Evolutionary conservation across 768 basidiomycete species (phyloP).

Genomic region (Cyclocybe aegerita): DNA sequence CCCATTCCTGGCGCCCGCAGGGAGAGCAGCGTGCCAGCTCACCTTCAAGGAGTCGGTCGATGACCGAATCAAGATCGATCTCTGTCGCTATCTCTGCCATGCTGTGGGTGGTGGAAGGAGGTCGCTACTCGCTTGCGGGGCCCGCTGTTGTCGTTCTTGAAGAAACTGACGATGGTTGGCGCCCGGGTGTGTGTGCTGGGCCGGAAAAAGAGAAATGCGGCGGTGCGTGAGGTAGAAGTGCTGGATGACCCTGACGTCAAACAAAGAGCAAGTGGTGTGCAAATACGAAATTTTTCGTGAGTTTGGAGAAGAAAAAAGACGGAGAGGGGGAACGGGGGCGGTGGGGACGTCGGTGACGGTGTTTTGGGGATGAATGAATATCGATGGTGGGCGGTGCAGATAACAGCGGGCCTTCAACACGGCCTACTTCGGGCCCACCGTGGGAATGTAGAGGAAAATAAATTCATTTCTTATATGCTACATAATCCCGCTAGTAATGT

Average conservation of each 20-base stretch:
- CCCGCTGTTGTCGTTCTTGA: constrained; percentile 7
- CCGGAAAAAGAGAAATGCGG: constrained; percentile 14
- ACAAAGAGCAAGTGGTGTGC: background rate
- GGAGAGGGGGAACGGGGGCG: constrained; percentile 7
- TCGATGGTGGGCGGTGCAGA: constrained; percentile 50
- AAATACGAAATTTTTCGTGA: constrained; percentile 8
- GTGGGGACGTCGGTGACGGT: constrained; percentile 18
- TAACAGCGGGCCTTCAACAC: constrained; percentile 37
- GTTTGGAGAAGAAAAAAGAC: constrained; percentile 8
- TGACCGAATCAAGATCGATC: constrained; percentile 99
- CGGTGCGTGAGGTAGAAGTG: constrained; percentile 7
- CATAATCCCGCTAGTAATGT: background rate
- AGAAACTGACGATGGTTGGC: constrained; percentile 2
- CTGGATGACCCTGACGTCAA: constrained; percentile 10
- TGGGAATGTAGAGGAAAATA: constrained; percentile 32
- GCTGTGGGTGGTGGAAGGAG: constrained; percentile 12
- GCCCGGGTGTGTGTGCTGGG: constrained; percentile 12
- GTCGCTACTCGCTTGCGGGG: constrained; percentile 4
- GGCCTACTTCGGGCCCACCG: constrained; percentile 39
- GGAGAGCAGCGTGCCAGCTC: constrained; percentile 20
- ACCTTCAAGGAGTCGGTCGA: constrained; percentile 98
- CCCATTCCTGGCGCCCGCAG: background rate
- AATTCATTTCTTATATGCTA: constrained; percentile 7
- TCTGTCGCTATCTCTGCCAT: constrained; percentile 87
- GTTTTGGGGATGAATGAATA: constrained; percentile 26